A percentile compares a stretch with the other conserved stretches of the same genome.
Evolutionary conservation across 2,329 filamentous ascomycete genomes (phyloP).

Genomic region (Fusarium haematococcum): DNA sequence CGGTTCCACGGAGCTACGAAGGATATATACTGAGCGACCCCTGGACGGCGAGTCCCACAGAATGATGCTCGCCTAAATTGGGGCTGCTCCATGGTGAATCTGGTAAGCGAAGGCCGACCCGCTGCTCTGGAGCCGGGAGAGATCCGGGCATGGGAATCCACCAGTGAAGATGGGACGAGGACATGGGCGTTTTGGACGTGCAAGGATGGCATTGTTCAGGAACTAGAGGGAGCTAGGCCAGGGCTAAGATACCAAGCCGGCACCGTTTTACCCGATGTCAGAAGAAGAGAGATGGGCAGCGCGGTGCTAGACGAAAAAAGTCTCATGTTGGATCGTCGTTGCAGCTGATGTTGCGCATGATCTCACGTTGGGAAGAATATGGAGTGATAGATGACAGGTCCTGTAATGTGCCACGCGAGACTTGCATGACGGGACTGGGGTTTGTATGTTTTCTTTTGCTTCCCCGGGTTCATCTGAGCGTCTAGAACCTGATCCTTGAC

Average conservation of each 20-base stretch:
- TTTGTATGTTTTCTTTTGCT: background rate
- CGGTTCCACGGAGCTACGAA: constrained; percentile 1
- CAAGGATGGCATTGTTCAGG: background rate
- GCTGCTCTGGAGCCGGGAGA: background rate
- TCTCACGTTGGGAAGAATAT: background rate
- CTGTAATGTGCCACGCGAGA: background rate
- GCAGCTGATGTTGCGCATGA: background rate
- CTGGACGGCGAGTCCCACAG: background rate
- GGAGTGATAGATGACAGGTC: background rate
- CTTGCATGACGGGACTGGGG: background rate
- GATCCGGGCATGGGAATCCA: background rate
- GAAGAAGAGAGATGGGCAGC: background rate
- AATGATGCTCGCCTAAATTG: background rate
- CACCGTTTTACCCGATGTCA: background rate
- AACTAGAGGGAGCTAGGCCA: background rate
- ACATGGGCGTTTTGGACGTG: background rate
- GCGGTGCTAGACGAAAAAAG: background rate
- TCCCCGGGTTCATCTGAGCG: background rate
- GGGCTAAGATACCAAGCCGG: background rate
- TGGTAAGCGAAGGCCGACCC: background rate
- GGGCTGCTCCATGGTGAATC: background rate
- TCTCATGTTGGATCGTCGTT: background rate
- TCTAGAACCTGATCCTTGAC: background rate
- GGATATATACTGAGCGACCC: constrained; percentile 19
- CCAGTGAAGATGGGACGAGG: background rate